Base-by-base conservation (phyloP, 2,329 filamentous ascomycete genomes). In the Dryadomyces quercus-mongolicae region DNA sequence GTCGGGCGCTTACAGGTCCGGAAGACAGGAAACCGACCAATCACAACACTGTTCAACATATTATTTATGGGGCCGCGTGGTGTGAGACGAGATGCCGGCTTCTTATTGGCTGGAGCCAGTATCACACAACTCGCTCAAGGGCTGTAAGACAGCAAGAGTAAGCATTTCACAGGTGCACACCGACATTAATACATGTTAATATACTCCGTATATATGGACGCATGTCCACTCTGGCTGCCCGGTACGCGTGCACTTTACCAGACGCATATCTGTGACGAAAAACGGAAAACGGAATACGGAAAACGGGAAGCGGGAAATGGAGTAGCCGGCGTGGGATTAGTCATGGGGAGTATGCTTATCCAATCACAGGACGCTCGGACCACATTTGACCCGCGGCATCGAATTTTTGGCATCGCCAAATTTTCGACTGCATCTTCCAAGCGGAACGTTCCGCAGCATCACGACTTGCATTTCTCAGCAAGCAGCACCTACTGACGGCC, bases 1-100 rank as follows among this genome's bases (percentile, higher is more conserved):
- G 45, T 53, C 52, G 10, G 52, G 52, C 52, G 52, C 52, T 53
- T 53, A 53, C 25, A 53, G 18, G 44, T 2, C 40, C 5, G 34
- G 42, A 31, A 21, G 38, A 18, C 38, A 7, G 9, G 3, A 18
- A 34, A 47, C 51, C 21, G 54, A 31, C 57, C 57, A 58, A 58
- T 58, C 16, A 46, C 18, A 16, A 12, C 40, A 44, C 5, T 21
- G 8, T 12, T 52, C 5, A 20, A 12, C 45, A 5, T 53, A 21
- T 9, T 15, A 40, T 34, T n/a, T 43, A 42, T 55, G 55, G 52
- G 21, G 16, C 48, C 34, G 8, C 46, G 5, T 6, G 40, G 40
- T 10, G 42, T 22, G 18, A 18, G 15, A 45, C 8, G 20, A n/a
- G n/a, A 46, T 18, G 8, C 20, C 44, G 3, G 25, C 31, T 15